These are phyloP conservation scores for Micromonas pusilla DNA, from an alignment of 139 green algal genomes.

Conservation along the genomic window DNA sequence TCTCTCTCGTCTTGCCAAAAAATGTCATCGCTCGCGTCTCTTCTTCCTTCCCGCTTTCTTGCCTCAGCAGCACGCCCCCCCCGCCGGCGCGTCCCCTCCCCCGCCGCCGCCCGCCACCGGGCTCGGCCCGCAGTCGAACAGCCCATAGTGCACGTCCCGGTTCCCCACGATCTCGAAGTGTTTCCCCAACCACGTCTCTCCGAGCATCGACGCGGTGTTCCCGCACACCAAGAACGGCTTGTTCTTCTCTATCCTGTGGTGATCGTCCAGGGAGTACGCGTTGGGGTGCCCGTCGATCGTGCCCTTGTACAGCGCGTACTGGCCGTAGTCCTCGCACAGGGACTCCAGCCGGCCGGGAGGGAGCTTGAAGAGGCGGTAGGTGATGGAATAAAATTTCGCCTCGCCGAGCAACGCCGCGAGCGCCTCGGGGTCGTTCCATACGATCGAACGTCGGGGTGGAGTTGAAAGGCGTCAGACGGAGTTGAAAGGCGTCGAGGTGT, in stretches of 20 bases:
- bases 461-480: too few relatives aligned
- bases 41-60: not conserved
- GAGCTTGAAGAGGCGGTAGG: constrained; percentile 94
- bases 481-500: too few relatives aligned
- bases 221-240: constrained; percentile 81
- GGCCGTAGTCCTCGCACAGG: constrained; percentile 81
- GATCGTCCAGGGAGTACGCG: constrained; percentile 72
- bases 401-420: constrained; percentile 67
- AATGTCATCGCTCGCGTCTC: not conserved
- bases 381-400: constrained; percentile 86
- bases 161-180: constrained; percentile 68
- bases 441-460: too few relatives aligned
- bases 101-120: not conserved
- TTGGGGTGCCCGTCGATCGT: constrained; percentile 63
- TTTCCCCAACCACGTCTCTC: constrained; percentile 64
- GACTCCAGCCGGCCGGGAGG: constrained; percentile 58
- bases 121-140: constrained; percentile 43
- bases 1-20: not conserved
- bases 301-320: constrained; percentile 54
- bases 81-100: not conserved
- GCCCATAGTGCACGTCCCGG: constrained; percentile 60
- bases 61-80: constrained; percentile 12
- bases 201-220: constrained; percentile 85
- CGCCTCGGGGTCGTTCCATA: too few relatives aligned
- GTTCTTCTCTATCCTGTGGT: constrained; percentile 64